Evolutionary conservation across 169 alveolate genomes (phyloP), one percentile per base, ranked within the genome.

Genomic region (Plasmodium malariae): DNA sequence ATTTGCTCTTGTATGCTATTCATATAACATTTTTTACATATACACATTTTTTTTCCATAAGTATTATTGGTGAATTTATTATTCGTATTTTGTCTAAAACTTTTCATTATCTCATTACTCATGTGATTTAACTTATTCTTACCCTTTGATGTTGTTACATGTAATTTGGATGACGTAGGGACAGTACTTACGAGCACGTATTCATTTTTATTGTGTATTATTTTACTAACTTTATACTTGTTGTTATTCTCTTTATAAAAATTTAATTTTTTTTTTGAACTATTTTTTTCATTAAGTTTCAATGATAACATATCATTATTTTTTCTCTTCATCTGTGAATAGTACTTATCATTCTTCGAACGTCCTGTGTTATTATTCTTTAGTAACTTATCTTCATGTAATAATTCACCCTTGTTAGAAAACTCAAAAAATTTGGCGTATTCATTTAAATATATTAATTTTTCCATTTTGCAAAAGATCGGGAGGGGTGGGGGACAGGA

Each of bases 1-100:
- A 37, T 43, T 69, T 45, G 40, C 28, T 69, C 78, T 32, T 76
- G 74, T 55, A 76, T 62, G 19, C 45, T 63, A 11, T 76, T 76
- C 54, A 76, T 40, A 55, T 76, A 76, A 19, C 89, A 76, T 26
- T 21, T 76, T 7, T 76, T 76, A 34, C 89, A 76, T 76, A 76
- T 60, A 28, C 54, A 37, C 14, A 76, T 30, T 43, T 36, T 48
- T 62, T 62, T 51, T 19, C 32, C n/a, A n/a, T n/a, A n/a, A n/a
- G n/a, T 11, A 17, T 12, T 3, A 11, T 37, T 40, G 24, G 14
- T 45, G 51, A 11, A 30, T 43, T 17, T 19, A 24, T 45, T 19
- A 2, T 11, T 69, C 17, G 69, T 73, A 24, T 21, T 21, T 3
- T 40, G 26, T 43, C 17, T 40, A 67, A 37, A n/a, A 2, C 59